Base-by-base conservation (phyloP, 768 basidiomycete genomes). In the Lactifluus piperatus region DNA sequence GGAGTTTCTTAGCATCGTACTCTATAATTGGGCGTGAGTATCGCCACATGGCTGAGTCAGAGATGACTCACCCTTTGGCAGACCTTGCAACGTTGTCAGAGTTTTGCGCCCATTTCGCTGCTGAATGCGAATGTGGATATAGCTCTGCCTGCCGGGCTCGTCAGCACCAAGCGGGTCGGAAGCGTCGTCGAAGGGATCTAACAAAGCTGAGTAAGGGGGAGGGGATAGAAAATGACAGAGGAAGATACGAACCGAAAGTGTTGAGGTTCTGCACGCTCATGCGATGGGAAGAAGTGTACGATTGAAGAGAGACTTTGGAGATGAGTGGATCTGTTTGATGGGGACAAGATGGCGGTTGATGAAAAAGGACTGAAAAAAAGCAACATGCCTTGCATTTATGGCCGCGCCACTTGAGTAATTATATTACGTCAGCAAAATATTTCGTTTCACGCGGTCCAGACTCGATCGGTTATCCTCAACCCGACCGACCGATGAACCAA, bases 71-170 rank as follows among this genome's bases (percentile, higher is more conserved):
- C 91, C 83, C 74, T 88, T 92, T 56, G 91, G 90, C 65, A 99
- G 74, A 62, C 97, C 97, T 74, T 98, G 94, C 66, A 98, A 79
- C 58, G 94, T 99, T 43, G 97, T 99, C 78, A 97, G 75, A 62
- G 94, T 97, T 81, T 99, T 99, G 70, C 97, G 83, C 63, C 97
- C 97, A 82, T 98, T 99, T 70, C 97, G 84, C 75, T 99, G 97
- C 74, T 99, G 97, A 69, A 99, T 90, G 78, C 97, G 92, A 71
- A 95, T 90, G 73, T 94, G 92, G 72, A 94, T 89, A 73, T 91
- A 86, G 71, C 91, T 84, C 68, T 83, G 75, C 72, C 85, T 83
- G 66, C 87, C 88, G 69, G 91, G 87, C 78, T 89, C 85, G 69
- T 72, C 80, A 68, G 78, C 79, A 71, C 76, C 83, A 70, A 91